Conservation (phyloP, 805 yeast genomes). For the Starmera quercuum region DNA sequence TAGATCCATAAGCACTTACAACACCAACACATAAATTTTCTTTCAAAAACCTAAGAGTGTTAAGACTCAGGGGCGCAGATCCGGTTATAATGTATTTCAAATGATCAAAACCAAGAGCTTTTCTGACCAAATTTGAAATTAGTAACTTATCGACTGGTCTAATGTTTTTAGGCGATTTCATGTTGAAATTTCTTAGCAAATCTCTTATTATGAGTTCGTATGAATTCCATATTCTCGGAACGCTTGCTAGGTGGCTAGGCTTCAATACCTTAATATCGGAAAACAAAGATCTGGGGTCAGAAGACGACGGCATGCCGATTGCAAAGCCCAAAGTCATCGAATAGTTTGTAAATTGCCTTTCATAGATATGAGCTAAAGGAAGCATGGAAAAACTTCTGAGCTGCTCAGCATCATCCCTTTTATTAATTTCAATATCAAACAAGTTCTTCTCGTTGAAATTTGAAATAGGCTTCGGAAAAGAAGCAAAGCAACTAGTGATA, state of each 20-base stretch:
- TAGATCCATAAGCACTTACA: constrained; percentile 66
- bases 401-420: constrained; percentile 16
- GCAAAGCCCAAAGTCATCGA: constrained; percentile 40
- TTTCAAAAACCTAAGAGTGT: constrained; percentile 52
- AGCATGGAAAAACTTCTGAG: constrained; percentile 33
- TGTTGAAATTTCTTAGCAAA: too few relatives aligned
- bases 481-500: constrained; percentile 34
- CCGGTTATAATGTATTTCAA: constrained; percentile 39
- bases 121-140: constrained; percentile 28
- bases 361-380: constrained; percentile 55
- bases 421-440: constrained; percentile 8
- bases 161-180: constrained; percentile 51
- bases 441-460: constrained; percentile 7
- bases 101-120: constrained; percentile 41
- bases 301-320: constrained; percentile 48
- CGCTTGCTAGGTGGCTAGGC: constrained; percentile 48
- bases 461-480: constrained; percentile 21
- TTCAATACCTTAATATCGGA: constrained; percentile 49
- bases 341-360: constrained; percentile 35
- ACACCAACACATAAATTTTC: constrained; percentile 48
- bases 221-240: constrained; percentile 58
- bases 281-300: constrained; percentile 44
- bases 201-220: too few relatives aligned
- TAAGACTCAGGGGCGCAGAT: constrained; percentile 64
- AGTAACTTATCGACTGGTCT: constrained; percentile 35